Evolutionary conservation across 495 filamentous ascomycete species (phyloP).

Genomic region (Aspergillus nidulans): DNA sequence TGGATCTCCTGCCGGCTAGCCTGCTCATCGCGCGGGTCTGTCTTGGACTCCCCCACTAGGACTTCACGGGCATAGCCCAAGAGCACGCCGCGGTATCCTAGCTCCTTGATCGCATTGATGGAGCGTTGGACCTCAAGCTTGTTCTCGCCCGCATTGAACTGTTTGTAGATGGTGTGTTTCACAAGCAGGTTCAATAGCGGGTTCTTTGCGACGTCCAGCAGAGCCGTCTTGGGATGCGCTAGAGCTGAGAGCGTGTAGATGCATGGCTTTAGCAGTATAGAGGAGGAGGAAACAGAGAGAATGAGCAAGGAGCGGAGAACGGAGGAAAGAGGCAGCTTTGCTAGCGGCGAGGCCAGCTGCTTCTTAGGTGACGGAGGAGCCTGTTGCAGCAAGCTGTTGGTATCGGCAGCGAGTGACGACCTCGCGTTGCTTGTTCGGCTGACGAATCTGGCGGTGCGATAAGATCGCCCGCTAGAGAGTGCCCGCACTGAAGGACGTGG

Average conservation of each 20-base stretch:
- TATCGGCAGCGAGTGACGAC: slow-evolving; percentile 28
- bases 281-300: slow-evolving; percentile 74
- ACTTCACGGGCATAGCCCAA: slow-evolving; percentile 47
- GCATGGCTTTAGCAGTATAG: slow-evolving; percentile 64
- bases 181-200: slow-evolving; percentile 40
- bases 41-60: slow-evolving; percentile 34
- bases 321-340: slow-evolving; percentile 66
- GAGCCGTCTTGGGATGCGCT: slow-evolving; percentile 59
- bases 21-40: slow-evolving; percentile 29
- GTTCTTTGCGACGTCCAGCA: slow-evolving; percentile 45
- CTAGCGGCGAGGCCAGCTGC: slow-evolving; percentile 47
- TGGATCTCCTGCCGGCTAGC: slow-evolving; percentile 55
- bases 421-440: slow-evolving; percentile 38
- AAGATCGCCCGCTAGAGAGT: slow-evolving; percentile 18
- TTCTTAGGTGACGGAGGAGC: slow-evolving; percentile 12
- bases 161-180: slow-evolving; percentile 48
- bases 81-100: slow-evolving; percentile 46
- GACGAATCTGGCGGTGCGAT: slow-evolving; percentile 25
- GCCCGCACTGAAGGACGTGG: slow-evolving; percentile 27
- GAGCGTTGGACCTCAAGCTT: slow-evolving; percentile 41
- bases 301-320: slow-evolving; percentile 77
- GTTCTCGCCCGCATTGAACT: slow-evolving; percentile 50
- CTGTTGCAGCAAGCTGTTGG: slow-evolving; percentile 24
- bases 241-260: slow-evolving; percentile 64
- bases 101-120: slow-evolving; percentile 38